Conservation (phyloP, 768 basidiomycete species). For the Trametes gibbosa region DNA sequence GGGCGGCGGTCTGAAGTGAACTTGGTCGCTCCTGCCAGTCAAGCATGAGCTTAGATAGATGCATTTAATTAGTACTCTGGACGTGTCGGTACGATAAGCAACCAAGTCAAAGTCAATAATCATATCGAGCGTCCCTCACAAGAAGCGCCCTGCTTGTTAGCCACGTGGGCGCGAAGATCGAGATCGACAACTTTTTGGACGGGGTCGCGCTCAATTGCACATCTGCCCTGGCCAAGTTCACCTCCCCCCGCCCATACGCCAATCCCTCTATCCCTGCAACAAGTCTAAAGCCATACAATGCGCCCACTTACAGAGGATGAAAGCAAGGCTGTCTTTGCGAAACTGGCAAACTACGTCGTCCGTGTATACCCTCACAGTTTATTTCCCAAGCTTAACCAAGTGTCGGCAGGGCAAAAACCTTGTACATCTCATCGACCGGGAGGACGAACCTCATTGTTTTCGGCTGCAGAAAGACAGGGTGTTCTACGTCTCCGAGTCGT, state of each 20-base stretch:
- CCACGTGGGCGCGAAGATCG: slow-evolving; percentile 1
- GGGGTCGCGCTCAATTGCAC: not conserved
- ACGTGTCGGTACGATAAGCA: not conserved
- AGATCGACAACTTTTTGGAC: slow-evolving; percentile 9
- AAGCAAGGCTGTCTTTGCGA: slow-evolving; percentile 93
- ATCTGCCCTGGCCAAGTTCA: not conserved
- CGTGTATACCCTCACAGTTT: slow-evolving; percentile 27
- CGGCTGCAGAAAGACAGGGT: slow-evolving; percentile 92
- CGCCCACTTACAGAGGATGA: slow-evolving; percentile 96
- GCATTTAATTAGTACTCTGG: too few species aligned
- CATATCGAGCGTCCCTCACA: not conserved
- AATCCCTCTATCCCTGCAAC: not conserved
- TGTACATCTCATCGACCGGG: slow-evolving; percentile 90
- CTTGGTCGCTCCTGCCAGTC: too few species aligned
- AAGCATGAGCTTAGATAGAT: too few species aligned
- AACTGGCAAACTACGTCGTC: slow-evolving; percentile 96
- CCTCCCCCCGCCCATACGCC: not conserved
- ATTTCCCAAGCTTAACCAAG: not conserved
- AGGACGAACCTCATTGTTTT: slow-evolving; percentile 95
- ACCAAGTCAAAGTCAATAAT: not conserved
- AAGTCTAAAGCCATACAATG: slow-evolving; percentile 44
- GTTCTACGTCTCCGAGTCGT: slow-evolving; percentile 93
- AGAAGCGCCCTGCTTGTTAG: not conserved
- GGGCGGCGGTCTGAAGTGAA: too few species aligned
- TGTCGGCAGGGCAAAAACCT: slow-evolving; percentile 83